Base-by-base conservation (phyloP, 345 rosid species). In the Bruguiera parviflora region DNA sequence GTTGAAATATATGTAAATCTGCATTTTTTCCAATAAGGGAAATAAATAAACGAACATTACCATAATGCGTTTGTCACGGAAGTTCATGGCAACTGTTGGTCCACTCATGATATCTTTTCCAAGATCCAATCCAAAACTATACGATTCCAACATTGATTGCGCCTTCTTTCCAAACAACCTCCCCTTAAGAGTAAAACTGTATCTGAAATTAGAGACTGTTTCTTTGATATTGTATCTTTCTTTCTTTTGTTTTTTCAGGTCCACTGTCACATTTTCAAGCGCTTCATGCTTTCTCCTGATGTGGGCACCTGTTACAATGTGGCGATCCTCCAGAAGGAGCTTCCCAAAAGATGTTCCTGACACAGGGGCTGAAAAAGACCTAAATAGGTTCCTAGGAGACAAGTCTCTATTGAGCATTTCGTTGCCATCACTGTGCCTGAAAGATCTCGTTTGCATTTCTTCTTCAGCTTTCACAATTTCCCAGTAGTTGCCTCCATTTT, bases 311-410 rank as follows among this genome's bases (percentile, higher is more conserved):
- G 94, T 88, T 79, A 89, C 73, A 80, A 91, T 67, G 63, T 83
- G 92, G 22, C 88, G 85, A 51, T 93, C 96, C 82, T 88, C 92
- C 3, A 93, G 85, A 73, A 93, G 83, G 70, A 91, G 96, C 87
- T 87, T 87, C 53, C 96, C 92, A 46, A 88, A 91, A 24, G 98
- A 89, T 77, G 89, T 83, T 53, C 91, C 92, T 21, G 98, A 87
- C 31, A 89, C 88, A 11, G 98, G 97, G 65, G 95, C 91, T 19
- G 96, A 94, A 75, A 94, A 67, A 53, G 98, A 94, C 73, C 96
- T 82, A 4, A 82, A 70, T 31, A 94, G 89, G 70, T 84, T 91
- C 77, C 86, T 88, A 39, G 95, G 90, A 32, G 95, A 85, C 58
- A 63, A 69, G 67, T 82, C 87, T 68, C 67, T 81, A 67, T 78